phyloP scores from a whole-genome alignment of 345 rosid genomes.

The Physaria fendleri region DNA sequence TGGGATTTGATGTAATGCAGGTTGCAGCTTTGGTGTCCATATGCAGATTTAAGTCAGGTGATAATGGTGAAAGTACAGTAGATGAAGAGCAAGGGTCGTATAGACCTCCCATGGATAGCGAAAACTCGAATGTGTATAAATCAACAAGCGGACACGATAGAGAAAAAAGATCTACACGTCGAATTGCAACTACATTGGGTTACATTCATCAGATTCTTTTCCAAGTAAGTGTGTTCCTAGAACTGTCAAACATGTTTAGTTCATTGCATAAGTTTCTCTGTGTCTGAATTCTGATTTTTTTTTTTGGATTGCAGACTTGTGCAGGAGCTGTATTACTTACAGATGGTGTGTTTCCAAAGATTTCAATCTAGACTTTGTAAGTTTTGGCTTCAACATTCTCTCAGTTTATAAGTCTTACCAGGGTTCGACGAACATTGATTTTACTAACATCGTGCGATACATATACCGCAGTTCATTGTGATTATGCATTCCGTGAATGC shows the following conservation, averaged over 20 bases:
- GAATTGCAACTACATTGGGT: conserved; percentile 40
- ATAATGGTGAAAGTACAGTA: conserved; percentile 13
- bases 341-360: conserved; percentile 62
- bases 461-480: conserved; percentile 54
- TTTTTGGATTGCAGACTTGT: conserved; percentile 38
- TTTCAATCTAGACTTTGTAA: conserved; percentile 57
- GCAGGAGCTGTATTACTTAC: conserved; percentile 91
- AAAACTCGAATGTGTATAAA: conserved; percentile 30
- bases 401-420: background rate
- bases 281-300: background rate
- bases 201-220: conserved; percentile 60
- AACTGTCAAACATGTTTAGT: background rate
- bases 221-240: conserved; percentile 62
- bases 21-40: conserved; percentile 66
- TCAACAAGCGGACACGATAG: conserved; percentile 26
- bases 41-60: conserved; percentile 40
- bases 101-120: conserved; percentile 37
- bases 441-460: too few species aligned
- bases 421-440: background rate
- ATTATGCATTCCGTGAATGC: conserved; percentile 82
- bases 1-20: conserved; percentile 38
- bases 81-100: conserved; percentile 53
- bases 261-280: background rate
- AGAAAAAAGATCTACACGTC: conserved; percentile 20
- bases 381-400: conserved; percentile 21